Base-by-base conservation (phyloP, 192 early-diverging fungal genomes). In the Coemansia sp. region DNA sequence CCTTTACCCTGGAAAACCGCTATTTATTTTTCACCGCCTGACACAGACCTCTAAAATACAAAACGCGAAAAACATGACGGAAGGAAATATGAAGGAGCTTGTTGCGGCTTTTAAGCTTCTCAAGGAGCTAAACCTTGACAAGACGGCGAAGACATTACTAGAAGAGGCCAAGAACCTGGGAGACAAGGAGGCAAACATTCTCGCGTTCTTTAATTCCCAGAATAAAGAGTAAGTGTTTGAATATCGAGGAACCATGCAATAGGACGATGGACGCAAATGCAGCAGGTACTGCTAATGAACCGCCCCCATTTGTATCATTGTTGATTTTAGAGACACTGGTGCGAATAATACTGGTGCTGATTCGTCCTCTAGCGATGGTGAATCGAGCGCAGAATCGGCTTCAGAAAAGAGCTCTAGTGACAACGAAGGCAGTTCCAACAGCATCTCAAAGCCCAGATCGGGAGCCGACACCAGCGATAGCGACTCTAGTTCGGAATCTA, bases 101-200 rank as follows among this genome's bases (percentile, higher is more conserved):
- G 43, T 67, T 6, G 42, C 52, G 22, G 63, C 71, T 1, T 61
- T 64, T 50, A 41, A 41, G 9, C 59, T 74, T 22, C 68, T 79
- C 23, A 25, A 50, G 17, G 48, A 74, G 61, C 67, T 70, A 6
- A 71, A 68, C 0, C 53, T 79, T 9, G 25, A 17, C 0, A 79
- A 79, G 23, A 71, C 71, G 0, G 67, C 71, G 22, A 48, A 43
- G 4, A 63, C 58, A 23, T 53, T 79, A 67, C 9, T 70, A 9
- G 58, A 62, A 14, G 76, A 79, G 59, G 62, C 68, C 2, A 40
- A 53, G 61, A 48, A 15, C 0, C 25, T 63, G 6, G 56, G 56
- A 20, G 43, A 68, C 23, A 63, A 48, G 38, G 63, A 65, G 11
- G 52, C 48, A 19, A 61, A 35, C 2, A 40, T 70, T 13, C 38